Evolutionary conservation across 106 monocot genomes (phyloP).

Genomic region (Allium fistulosum): DNA sequence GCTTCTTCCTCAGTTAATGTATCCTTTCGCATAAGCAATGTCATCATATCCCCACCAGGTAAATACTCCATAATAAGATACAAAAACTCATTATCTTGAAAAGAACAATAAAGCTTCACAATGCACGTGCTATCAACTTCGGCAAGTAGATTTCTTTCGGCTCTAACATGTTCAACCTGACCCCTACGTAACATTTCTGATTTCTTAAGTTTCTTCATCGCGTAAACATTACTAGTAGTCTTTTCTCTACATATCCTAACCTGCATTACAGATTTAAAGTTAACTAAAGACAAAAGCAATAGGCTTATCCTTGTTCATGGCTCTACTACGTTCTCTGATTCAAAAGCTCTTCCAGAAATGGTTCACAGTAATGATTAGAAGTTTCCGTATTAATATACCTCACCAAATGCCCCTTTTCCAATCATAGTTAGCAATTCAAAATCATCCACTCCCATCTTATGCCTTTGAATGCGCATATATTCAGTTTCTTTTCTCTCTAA

Average conservation of each 20-base stretch:
- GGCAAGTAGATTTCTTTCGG: conserved; percentile 81
- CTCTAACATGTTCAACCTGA: conserved; percentile 32
- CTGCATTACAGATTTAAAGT: conserved; percentile 13
- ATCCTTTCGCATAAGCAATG: conserved; percentile 91
- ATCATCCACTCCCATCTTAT: conserved; percentile 30
- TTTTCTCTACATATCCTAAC: conserved; percentile 40
- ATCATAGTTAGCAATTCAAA: conserved; percentile 26
- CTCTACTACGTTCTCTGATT: too few relatives aligned
- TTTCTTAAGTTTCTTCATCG: conserved; percentile 54
- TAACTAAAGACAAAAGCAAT: not conserved
- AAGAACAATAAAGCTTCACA: conserved; percentile 74
- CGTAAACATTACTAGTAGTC: conserved; percentile 26
- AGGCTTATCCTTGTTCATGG: not conserved
- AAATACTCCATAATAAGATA: conserved; percentile 97
- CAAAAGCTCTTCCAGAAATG: too few relatives aligned
- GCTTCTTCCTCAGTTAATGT: conserved; percentile 87
- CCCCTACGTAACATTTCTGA: conserved; percentile 51
- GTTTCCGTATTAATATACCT: conserved; percentile 14
- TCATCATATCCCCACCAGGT: conserved; percentile 97
- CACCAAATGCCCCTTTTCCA: conserved; percentile 34
- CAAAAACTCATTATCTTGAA: conserved; percentile 74
- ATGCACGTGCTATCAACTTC: conserved; percentile 76
- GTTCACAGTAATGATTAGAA: too few relatives aligned
- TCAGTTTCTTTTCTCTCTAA: conserved; percentile 46
- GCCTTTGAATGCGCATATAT: conserved; percentile 26